Percentiles rank a stretch among this genome's conserved stretches.
phyloP scores from a whole-genome alignment of 495 filamentous ascomycete genomes.

The Filosporella fistucella region DNA sequence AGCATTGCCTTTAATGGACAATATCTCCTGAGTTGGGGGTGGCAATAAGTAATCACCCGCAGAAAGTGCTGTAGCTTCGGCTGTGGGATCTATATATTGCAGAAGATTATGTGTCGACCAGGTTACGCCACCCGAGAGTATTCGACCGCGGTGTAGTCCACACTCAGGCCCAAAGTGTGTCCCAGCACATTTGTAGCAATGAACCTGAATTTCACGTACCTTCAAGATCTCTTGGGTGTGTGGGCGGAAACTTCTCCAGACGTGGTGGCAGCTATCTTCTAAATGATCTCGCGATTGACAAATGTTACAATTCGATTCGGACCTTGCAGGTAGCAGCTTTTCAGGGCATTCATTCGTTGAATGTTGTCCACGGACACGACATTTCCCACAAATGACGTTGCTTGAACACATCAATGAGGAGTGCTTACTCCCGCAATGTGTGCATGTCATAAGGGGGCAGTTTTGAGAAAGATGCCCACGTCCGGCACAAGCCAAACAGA shows the following conservation, averaged over 20 bases:
- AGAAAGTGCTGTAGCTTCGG: conserved; percentile 13
- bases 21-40: conserved; percentile 3
- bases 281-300: conserved; percentile 19
- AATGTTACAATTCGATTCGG: conserved; percentile 17
- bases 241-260: conserved; percentile 23
- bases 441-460: conserved; percentile 17
- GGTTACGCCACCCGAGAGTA: conserved; percentile 16
- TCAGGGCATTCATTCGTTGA: conserved; percentile 13
- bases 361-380: conserved; percentile 21
- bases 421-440: conserved; percentile 14
- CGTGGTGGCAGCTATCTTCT: conserved; percentile 20
- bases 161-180: conserved; percentile 24
- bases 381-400: conserved; percentile 20
- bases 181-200: conserved; percentile 19
- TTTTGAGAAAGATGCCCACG: conserved; percentile 12
- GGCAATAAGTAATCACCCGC: conserved; percentile 20
- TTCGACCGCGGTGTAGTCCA: conserved; percentile 11
- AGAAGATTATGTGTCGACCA: conserved; percentile 18
- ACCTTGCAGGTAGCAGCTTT: conserved; percentile 11
- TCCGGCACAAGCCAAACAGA: conserved; percentile 18
- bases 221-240: conserved; percentile 13
- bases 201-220: conserved; percentile 17
- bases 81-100: conserved; percentile 20
- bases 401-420: conserved; percentile 13
- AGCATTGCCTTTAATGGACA: conserved; percentile 29